phyloP scores from a whole-genome alignment of 345 rosid species.

The Microthlaspi erraticum region DNA sequence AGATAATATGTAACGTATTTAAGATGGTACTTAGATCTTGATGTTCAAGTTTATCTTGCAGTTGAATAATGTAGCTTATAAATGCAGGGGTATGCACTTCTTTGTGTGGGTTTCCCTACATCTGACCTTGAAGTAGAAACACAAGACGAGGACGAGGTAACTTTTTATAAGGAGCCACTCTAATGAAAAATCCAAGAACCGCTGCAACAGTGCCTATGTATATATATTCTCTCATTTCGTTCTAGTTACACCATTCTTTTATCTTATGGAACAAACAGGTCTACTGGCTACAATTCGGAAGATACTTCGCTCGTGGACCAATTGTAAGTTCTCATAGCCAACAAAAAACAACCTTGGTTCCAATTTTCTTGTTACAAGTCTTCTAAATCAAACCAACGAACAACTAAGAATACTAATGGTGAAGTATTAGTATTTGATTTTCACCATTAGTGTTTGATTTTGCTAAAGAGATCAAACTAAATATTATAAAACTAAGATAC shows the following conservation, averaged over 20 bases:
- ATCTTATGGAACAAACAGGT: constrained; percentile 55
- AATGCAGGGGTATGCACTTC: constrained; percentile 91
- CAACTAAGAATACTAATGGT: not conserved
- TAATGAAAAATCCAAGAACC: constrained; percentile 15
- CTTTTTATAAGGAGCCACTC: constrained; percentile 20
- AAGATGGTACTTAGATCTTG: not conserved
- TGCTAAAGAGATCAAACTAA: too few species aligned
- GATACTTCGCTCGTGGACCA: constrained; percentile 98
- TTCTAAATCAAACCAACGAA: not conserved
- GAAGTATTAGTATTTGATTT: not conserved
- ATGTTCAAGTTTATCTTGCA: constrained; percentile 4
- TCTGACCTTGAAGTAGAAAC: constrained; percentile 93
- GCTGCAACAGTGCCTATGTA: too few species aligned
- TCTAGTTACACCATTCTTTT: constrained; percentile 11
- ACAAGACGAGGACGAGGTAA: constrained; percentile 97
- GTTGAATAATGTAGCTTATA: constrained; percentile 5
- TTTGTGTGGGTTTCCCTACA: constrained; percentile 88
- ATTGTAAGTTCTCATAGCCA: constrained; percentile 55
- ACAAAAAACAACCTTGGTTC: too few species aligned
- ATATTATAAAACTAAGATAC: too few species aligned
- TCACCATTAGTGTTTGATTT: too few species aligned
- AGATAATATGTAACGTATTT: not conserved
- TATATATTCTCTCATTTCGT: constrained; percentile 2
- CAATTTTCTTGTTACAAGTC: constrained; percentile 13
- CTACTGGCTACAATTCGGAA: constrained; percentile 98